phyloP scores from a whole-genome alignment of 2,329 filamentous ascomycete species.

The Calonectria fujianensis region DNA sequence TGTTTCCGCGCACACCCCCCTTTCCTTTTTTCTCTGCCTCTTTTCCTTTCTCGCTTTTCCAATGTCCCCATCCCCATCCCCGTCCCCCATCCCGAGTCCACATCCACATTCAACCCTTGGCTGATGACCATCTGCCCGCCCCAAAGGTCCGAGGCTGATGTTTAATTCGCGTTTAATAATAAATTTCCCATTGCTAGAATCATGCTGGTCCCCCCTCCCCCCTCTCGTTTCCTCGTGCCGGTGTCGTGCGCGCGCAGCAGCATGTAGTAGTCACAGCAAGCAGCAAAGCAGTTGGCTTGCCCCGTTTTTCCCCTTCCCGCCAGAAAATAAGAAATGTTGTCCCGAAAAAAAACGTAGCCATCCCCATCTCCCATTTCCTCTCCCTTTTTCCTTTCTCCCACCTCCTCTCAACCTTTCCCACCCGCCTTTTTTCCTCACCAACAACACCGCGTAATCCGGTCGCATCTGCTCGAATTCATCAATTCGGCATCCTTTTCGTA shows the following conservation, averaged over 20 bases:
- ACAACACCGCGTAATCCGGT: slow-evolving; percentile 57
- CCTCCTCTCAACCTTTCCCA: slow-evolving; percentile 52
- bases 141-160: slow-evolving; percentile 43
- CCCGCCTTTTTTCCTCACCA: slow-evolving; percentile 60
- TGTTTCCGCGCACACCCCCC: slow-evolving; percentile 28
- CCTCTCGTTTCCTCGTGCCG: slow-evolving; percentile 48
- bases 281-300: slow-evolving; percentile 56
- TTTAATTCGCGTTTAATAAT: slow-evolving; percentile 55
- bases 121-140: slow-evolving; percentile 39
- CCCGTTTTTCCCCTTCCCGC: slow-evolving; percentile 69
- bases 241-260: slow-evolving; percentile 55
- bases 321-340: slow-evolving; percentile 67
- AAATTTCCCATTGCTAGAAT: slow-evolving; percentile 55
- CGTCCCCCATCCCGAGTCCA: slow-evolving; percentile 28
- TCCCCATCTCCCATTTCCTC: slow-evolving; percentile 64
- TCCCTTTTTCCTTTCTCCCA: slow-evolving; percentile 50
- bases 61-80: slow-evolving; percentile 36
- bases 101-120: slow-evolving; percentile 30
- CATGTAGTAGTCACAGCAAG: slow-evolving; percentile 47
- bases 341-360: slow-evolving; percentile 71
- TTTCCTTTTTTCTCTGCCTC: slow-evolving; percentile 22
- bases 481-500: slow-evolving; percentile 60
- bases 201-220: slow-evolving; percentile 53
- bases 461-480: slow-evolving; percentile 63
- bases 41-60: slow-evolving; percentile 26